A percentile compares a stretch with the other conserved stretches of the same genome.
phyloP scores from a whole-genome alignment of 164 flowering plant genomes.

The Malania oleifera region DNA sequence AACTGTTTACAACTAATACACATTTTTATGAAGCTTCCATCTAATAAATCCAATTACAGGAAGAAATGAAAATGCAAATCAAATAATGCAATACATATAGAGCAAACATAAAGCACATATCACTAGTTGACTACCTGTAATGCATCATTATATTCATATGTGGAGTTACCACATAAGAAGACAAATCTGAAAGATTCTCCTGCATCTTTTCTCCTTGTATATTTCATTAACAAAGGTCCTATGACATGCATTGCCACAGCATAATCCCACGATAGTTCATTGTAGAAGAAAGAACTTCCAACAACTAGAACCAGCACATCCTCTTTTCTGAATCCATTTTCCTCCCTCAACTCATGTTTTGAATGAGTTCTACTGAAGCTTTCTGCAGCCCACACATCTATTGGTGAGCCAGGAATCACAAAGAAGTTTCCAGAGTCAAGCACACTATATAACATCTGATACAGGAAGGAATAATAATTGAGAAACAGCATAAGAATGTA shows the following conservation, averaged over 20 bases:
- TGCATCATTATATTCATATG: slow-evolving; percentile 53
- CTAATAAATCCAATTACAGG: background rate
- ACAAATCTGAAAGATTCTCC: slow-evolving; percentile 59
- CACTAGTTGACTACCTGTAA: slow-evolving; percentile 54
- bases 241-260: slow-evolving; percentile 70
- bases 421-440: slow-evolving; percentile 95
- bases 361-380: slow-evolving; percentile 53
- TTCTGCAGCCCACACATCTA: slow-evolving; percentile 86
- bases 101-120: background rate
- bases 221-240: slow-evolving; percentile 65
- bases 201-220: slow-evolving; percentile 43
- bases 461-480: slow-evolving; percentile 21
- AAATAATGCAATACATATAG: background rate
- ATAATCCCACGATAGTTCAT: slow-evolving; percentile 81
- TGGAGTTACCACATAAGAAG: slow-evolving; percentile 81
- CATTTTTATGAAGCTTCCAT: too few species aligned
- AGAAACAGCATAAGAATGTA: slow-evolving; percentile 10
- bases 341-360: slow-evolving; percentile 45
- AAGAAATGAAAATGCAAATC: background rate
- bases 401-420: slow-evolving; percentile 88
- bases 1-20: too few species aligned
- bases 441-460: slow-evolving; percentile 85
- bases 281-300: slow-evolving; percentile 77
- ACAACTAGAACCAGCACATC: slow-evolving; percentile 73
- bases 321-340: slow-evolving; percentile 46